phyloP scores from a whole-genome alignment of 805 yeast genomes.

The Wickerhamomyces bisporus region DNA sequence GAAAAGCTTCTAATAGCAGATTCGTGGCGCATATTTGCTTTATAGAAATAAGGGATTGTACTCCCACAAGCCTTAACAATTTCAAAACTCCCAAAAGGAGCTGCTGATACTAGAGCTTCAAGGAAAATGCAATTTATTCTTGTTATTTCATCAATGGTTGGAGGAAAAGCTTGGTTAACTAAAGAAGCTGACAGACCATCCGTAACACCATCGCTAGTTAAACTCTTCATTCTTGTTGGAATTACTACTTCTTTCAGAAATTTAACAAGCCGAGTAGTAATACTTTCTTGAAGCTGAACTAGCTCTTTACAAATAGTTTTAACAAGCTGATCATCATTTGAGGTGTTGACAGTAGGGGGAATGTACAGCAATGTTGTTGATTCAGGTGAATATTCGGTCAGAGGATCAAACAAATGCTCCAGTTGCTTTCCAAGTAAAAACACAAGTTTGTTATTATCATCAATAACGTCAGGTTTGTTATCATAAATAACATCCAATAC shows the following conservation, averaged over 20 bases:
- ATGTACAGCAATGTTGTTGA: constrained; percentile 65
- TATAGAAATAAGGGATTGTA: constrained; percentile 84
- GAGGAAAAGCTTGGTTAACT: constrained; percentile 81
- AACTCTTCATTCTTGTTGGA: constrained; percentile 67
- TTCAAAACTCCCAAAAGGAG: constrained; percentile 68
- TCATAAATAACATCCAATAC: constrained; percentile 74
- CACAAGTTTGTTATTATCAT: constrained; percentile 71
- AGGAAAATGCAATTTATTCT: constrained; percentile 81
- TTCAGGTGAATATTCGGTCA: constrained; percentile 90
- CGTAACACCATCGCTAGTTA: constrained; percentile 49
- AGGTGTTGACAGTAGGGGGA: constrained; percentile 40
- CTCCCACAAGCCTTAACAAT: constrained; percentile 74
- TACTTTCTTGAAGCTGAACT: constrained; percentile 61
- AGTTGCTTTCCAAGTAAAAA: constrained; percentile 76
- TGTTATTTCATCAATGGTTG: constrained; percentile 91
- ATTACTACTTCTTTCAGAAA: constrained; percentile 75
- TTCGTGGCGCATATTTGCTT: constrained; percentile 90
- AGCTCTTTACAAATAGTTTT: constrained; percentile 62
- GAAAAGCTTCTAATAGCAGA: constrained; percentile 76
- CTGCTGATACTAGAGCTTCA: constrained; percentile 66
- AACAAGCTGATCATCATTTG: constrained; percentile 34
- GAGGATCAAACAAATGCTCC: constrained; percentile 85
- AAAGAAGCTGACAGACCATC: constrained; percentile 53
- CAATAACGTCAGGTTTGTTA: constrained; percentile 44
- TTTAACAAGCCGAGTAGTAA: constrained; percentile 63